These are phyloP conservation scores for Fusarium sp. DNA, from an alignment of 2,329 filamentous ascomycete species.

Conservation along the genomic window DNA sequence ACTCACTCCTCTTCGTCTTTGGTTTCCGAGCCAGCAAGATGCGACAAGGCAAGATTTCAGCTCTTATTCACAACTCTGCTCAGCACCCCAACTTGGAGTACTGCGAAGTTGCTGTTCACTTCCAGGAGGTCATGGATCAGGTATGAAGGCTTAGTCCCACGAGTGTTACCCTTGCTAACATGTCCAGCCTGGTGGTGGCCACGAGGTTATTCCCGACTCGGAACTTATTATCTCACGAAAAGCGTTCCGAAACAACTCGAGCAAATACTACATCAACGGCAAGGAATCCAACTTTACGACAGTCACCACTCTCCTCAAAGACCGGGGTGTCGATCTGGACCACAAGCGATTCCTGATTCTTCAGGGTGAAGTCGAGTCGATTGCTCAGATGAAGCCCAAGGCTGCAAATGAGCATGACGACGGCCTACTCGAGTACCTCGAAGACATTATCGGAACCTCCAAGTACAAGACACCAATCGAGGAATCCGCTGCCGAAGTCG, in stretches of 20 bases:
- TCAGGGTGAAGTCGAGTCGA: constrained; percentile 97
- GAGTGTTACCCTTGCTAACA: constrained; percentile 42
- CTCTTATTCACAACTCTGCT: constrained; percentile 96
- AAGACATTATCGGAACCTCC: constrained; percentile 98
- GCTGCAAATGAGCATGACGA: constrained; percentile 96
- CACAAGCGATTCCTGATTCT: constrained; percentile 98
- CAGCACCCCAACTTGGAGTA: constrained; percentile 85
- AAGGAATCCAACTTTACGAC: constrained; percentile 91
- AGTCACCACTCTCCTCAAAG: constrained; percentile 87
- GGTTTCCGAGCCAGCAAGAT: constrained; percentile 99
- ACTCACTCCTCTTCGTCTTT: constrained; percentile 98
- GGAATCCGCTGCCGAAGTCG: constrained; percentile 89
- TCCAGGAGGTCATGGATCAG: constrained; percentile 93
- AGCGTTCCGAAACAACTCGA: constrained; percentile 97
- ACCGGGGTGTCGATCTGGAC: constrained; percentile 92
- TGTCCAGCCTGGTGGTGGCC: constrained; percentile 73
- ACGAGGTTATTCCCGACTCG: constrained; percentile 84
- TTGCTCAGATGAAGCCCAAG: constrained; percentile 99
- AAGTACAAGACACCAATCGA: constrained; percentile 99
- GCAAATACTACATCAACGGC: constrained; percentile 97
- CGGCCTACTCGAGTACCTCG: constrained; percentile 93
- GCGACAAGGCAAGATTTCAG: constrained; percentile 98
- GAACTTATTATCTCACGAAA: constrained; percentile 88
- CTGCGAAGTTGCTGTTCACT: constrained; percentile 97
- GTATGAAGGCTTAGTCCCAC: constrained; percentile 46